Evolutionary conservation across 2,329 filamentous ascomycete species (phyloP).

Genomic region (Alternaria viburni): DNA sequence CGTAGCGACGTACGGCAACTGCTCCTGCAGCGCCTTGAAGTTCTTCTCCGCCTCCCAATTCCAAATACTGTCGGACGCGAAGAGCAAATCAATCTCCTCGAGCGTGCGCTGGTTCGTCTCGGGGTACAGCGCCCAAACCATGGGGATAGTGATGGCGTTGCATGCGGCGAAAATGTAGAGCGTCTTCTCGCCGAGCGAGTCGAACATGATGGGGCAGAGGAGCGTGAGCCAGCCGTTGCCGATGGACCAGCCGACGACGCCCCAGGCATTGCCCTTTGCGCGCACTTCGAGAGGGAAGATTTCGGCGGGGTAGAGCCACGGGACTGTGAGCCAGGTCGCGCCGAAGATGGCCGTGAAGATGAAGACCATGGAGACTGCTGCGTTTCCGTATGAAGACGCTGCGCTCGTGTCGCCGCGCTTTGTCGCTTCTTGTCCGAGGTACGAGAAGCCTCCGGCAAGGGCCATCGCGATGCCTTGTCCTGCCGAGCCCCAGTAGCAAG

Average conservation of each 20-base stretch:
- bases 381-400: slow-evolving; percentile 63
- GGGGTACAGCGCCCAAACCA: slow-evolving; percentile 76
- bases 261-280: slow-evolving; percentile 77
- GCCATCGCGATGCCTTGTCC: slow-evolving; percentile 72
- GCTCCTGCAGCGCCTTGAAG: slow-evolving; percentile 28
- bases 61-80: slow-evolving; percentile 71
- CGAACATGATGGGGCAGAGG: slow-evolving; percentile 57
- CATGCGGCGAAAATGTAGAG: slow-evolving; percentile 75
- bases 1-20: background rate
- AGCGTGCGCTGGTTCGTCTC: slow-evolving; percentile 76
- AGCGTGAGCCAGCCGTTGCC: slow-evolving; percentile 70
- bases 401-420: slow-evolving; percentile 54
- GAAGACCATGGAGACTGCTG: slow-evolving; percentile 74
- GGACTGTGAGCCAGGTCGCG: slow-evolving; percentile 66
- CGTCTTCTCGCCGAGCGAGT: slow-evolving; percentile 70
- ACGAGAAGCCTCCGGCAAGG: slow-evolving; percentile 67
- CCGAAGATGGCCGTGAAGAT: slow-evolving; percentile 71
- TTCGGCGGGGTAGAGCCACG: slow-evolving; percentile 70
- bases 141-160: slow-evolving; percentile 69
- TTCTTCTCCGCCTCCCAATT: slow-evolving; percentile 60
- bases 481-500: slow-evolving; percentile 70
- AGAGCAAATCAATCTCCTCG: slow-evolving; percentile 77
- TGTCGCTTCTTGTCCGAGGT: slow-evolving; percentile 58
- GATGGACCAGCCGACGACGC: slow-evolving; percentile 77
- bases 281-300: slow-evolving; percentile 75